Percentiles rank a stretch among this genome's conserved stretches.
phyloP scores from a whole-genome alignment of 495 filamentous ascomycete species.

The Oleoguttula mirabilis region DNA sequence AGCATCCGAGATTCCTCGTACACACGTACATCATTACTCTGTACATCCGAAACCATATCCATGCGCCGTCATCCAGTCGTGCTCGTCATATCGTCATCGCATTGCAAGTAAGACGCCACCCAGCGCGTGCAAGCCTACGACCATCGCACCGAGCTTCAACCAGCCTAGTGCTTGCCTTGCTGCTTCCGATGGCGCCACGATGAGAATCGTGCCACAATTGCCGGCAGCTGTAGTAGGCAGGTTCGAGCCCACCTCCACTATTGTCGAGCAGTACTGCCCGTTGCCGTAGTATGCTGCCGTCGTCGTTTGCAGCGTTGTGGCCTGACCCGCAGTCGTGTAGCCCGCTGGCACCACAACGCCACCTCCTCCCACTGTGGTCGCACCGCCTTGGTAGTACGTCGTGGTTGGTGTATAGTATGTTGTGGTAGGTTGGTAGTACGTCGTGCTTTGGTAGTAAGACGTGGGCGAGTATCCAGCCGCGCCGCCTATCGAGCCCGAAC shows the following conservation, averaged over 20 bases:
- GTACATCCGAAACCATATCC: too few species aligned
- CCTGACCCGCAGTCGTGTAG: not conserved
- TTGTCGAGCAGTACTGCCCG: not conserved
- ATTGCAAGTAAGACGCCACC: not conserved
- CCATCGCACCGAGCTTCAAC: not conserved
- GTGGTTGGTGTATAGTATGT: not conserved
- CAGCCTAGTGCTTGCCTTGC: not conserved
- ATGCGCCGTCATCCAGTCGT: too few species aligned
- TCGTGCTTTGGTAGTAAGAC: not conserved
- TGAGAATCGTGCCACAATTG: constrained; percentile 3
- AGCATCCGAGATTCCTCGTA: too few species aligned
- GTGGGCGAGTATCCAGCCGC: not conserved
- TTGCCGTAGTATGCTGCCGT: not conserved
- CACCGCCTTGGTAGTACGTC: not conserved
- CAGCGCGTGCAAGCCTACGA: not conserved
- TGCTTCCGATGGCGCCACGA: not conserved
- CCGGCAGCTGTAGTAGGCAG: not conserved
- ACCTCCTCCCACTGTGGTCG: not conserved
- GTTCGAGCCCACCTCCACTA: not conserved
- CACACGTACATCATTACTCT: too few species aligned
- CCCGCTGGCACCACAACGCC: not conserved
- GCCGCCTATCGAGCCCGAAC: constrained; percentile 16
- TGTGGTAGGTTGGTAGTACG: not conserved
- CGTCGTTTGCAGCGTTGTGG: not conserved
- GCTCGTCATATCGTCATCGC: too few species aligned